A percentile compares a stretch with the other conserved stretches of the same genome.
These are phyloP conservation scores for Pezicula rhizophila DNA, from an alignment of 2,329 filamentous ascomycete species.

Conservation along the genomic window DNA sequence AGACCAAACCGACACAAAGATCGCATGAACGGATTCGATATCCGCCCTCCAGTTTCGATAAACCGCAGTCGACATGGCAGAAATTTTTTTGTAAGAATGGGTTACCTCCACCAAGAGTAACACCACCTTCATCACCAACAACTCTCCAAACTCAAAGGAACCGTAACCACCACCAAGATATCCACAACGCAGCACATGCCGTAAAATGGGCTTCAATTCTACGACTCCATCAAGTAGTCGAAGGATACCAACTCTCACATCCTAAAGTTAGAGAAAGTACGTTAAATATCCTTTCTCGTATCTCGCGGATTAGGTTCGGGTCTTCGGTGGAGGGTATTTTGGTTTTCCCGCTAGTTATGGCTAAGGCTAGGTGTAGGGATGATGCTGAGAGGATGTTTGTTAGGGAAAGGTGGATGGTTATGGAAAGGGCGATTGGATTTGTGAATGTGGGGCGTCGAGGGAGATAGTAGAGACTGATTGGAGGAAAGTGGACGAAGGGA, in stretches of 20 bases:
- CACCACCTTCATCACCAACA: background rate
- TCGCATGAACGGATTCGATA: background rate
- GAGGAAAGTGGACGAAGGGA: constrained; percentile 12
- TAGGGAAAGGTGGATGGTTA: constrained; percentile 35
- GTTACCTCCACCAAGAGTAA: background rate
- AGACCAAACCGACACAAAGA: constrained; percentile 1
- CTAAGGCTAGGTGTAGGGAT: constrained; percentile 5
- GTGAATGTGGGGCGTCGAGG: constrained; percentile 35
- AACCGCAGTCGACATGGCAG: background rate
- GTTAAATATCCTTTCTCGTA: background rate
- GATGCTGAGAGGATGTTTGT: constrained; percentile 32
- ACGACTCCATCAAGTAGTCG: constrained; percentile 6
- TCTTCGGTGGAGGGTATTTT: constrained; percentile 2
- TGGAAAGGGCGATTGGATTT: constrained; percentile 38
- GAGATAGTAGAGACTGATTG: constrained; percentile 36
- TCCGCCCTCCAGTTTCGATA: constrained; percentile 1
- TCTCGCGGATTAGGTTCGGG: constrained; percentile 5
- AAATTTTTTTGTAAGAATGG: background rate
- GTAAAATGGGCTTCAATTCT: constrained; percentile 8
- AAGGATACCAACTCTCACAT: constrained; percentile 3
- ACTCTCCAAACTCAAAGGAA: background rate
- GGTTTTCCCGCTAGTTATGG: constrained; percentile 7
- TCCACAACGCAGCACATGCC: constrained; percentile 2
- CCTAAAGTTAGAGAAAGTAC: background rate
- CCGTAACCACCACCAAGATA: background rate